These are phyloP conservation scores for Trypanosomatidae sp. DNA, from an alignment of 208 protist genomes.

Conservation along the genomic window DNA sequence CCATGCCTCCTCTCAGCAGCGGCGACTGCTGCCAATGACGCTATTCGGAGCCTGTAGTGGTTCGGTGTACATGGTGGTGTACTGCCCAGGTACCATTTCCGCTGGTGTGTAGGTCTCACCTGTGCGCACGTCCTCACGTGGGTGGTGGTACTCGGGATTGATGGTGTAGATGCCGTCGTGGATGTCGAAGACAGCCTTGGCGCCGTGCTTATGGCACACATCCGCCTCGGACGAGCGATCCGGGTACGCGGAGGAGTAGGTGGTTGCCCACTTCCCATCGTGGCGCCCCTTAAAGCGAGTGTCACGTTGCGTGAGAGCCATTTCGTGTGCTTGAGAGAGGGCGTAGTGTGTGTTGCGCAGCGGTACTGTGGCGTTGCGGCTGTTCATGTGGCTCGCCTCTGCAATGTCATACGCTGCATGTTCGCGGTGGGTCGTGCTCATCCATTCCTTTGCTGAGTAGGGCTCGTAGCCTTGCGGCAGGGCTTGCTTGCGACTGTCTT, in stretches of 20 bases:
- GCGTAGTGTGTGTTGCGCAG: conserved; percentile 74
- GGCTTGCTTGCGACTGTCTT: conserved; percentile 33
- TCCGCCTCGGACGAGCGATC: conserved; percentile 60
- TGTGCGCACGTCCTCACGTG: conserved; percentile 69
- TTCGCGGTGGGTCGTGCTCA: conserved; percentile 83
- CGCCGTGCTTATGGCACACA: conserved; percentile 59
- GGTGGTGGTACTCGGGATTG: conserved; percentile 78
- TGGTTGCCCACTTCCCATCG: conserved; percentile 57
- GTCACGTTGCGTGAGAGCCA: conserved; percentile 40
- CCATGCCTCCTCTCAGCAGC: not conserved
- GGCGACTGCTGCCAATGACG: conserved; percentile 27
- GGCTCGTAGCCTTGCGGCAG: conserved; percentile 71
- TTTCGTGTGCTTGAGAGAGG: conserved; percentile 53
- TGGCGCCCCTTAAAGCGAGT: conserved; percentile 41
- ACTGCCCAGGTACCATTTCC: conserved; percentile 85
- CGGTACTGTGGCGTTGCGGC: conserved; percentile 56
- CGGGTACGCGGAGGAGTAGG: conserved; percentile 70
- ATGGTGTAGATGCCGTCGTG: conserved; percentile 86
- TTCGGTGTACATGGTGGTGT: conserved; percentile 74
- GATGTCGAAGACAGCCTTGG: conserved; percentile 76
- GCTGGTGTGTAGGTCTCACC: conserved; percentile 74
- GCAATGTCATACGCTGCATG: conserved; percentile 75
- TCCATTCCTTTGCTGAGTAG: conserved; percentile 73
- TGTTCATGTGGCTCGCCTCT: conserved; percentile 55
- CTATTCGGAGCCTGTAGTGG: conserved; percentile 76